Evolutionary conservation across 345 rosid genomes (phyloP).

Genomic region (Clausena lansium): DNA sequence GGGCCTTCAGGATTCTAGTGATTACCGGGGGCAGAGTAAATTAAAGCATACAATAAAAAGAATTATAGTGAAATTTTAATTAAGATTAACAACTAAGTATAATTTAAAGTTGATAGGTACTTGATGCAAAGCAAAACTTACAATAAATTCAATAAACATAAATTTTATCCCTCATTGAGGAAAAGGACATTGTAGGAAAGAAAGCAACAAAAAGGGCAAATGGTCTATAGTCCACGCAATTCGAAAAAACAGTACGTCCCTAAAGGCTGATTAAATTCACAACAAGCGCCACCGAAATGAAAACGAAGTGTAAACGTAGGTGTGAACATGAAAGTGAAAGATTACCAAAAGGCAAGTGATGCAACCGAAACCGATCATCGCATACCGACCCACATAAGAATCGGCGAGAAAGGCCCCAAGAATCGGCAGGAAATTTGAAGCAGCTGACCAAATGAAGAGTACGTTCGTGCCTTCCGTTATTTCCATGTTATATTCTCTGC

Average conservation of each 20-base stretch:
- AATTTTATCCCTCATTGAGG: too few species aligned
- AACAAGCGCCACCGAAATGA: not conserved
- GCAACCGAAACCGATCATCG: constrained; percentile 53
- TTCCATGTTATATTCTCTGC: constrained; percentile 48
- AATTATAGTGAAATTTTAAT: too few species aligned
- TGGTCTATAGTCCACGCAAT: too few species aligned
- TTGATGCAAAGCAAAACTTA: not conserved
- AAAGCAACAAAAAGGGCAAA: not conserved
- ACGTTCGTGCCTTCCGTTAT: constrained; percentile 40
- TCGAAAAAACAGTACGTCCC: too few species aligned
- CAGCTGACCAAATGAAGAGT: constrained; percentile 59
- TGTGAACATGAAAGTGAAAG: not conserved
- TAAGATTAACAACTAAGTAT: not conserved
- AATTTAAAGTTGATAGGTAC: not conserved
- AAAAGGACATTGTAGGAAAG: too few species aligned
- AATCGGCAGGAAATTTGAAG: constrained; percentile 49
- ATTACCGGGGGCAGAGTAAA: too few species aligned
- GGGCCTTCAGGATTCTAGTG: too few species aligned
- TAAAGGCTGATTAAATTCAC: too few species aligned
- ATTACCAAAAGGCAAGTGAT: constrained; percentile 41
- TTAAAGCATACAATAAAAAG: not conserved
- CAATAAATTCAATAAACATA: not conserved
- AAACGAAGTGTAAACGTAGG: not conserved
- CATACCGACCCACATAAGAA: constrained; percentile 59
- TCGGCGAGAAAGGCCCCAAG: constrained; percentile 65